Percentiles rank a stretch among this genome's conserved stretches.
Evolutionary conservation across 225 moss, liverwort and hornwort genomes (phyloP).

Genomic region (Antitrichia curtipendula): DNA sequence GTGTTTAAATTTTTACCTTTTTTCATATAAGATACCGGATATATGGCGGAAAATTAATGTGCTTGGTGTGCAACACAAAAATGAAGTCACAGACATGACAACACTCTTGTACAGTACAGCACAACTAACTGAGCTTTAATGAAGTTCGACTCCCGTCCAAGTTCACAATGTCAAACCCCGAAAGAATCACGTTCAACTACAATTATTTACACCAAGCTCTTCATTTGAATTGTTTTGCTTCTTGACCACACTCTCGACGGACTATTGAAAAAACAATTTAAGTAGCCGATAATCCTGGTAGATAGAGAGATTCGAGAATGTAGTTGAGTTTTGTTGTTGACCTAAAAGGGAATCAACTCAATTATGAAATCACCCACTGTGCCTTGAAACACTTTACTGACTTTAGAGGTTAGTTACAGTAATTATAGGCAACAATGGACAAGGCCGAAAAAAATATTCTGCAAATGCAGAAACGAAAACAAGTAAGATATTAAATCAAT

Average conservation of each 20-base stretch:
- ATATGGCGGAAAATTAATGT: no score
- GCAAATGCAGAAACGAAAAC: neutral
- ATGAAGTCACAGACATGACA: no score
- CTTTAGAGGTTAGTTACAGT: no score
- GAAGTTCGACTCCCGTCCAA: neutral
- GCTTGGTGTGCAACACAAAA: no score
- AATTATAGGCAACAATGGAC: neutral
- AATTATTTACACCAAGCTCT: neutral
- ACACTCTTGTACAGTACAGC: no score
- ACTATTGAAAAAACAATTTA: neutral
- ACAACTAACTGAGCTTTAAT: no score
- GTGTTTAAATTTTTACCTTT: no score
- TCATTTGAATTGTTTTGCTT: neutral
- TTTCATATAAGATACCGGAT: no score
- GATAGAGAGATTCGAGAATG: neutral
- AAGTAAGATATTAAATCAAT: neutral
- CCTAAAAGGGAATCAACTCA: no score
- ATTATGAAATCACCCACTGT: neutral
- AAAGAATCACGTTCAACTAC: neutral
- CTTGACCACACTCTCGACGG: neutral
- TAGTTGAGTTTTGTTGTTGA: neutral
- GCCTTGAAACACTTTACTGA: neutral
- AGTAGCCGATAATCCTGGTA: neutral
- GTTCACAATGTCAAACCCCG: neutral
- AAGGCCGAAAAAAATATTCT: neutral